phyloP scores from a whole-genome alignment of 345 rosid genomes.

The Arabis hirsuta region DNA sequence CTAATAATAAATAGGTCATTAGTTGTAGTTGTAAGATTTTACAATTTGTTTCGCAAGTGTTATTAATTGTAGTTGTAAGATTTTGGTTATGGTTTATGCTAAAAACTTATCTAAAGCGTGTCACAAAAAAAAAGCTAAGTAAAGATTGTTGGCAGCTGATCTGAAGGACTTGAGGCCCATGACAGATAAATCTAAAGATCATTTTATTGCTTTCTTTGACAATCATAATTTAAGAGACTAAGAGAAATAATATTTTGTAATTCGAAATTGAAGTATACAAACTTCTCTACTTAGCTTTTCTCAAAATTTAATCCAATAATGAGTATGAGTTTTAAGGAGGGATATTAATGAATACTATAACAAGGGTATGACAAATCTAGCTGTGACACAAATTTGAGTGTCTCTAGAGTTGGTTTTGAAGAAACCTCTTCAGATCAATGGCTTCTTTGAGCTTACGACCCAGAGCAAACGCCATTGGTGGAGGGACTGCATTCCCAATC shows the following conservation, averaged over 20 bases:
- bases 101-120: no score
- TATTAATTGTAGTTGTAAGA: no score
- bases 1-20: no score
- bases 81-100: no score
- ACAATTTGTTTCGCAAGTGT: no score
- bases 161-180: no score
- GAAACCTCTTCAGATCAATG: slow-evolving; percentile 41
- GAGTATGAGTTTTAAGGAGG: neutral
- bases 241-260: neutral
- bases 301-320: neutral
- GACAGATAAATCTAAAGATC: no score
- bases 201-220: neutral
- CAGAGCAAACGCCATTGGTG: slow-evolving; percentile 79
- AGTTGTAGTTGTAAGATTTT: no score
- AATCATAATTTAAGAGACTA: neutral
- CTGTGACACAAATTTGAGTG: neutral
- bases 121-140: no score
- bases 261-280: neutral
- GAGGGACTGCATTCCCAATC: slow-evolving; percentile 95
- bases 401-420: neutral
- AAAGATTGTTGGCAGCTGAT: no score
- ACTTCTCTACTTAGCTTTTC: neutral
- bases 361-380: neutral
- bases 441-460: slow-evolving; percentile 92
- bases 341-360: neutral